These are phyloP conservation scores for Crucihimalaya himalaica DNA, from an alignment of 345 rosid species.

Conservation along the genomic window DNA sequence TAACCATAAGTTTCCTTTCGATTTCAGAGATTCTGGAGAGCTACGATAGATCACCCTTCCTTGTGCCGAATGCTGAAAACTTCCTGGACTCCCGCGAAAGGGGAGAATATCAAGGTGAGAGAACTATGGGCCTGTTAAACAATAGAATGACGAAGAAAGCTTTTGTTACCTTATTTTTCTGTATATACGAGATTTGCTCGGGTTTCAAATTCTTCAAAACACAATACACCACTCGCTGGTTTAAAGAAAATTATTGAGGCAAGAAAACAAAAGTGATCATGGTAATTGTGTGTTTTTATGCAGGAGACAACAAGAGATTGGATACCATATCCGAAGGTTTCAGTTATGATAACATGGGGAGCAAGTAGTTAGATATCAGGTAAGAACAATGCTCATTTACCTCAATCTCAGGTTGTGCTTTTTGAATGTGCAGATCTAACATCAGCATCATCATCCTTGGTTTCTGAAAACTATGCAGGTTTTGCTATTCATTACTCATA, in stretches of 20 bases:
- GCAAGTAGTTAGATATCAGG: constrained; percentile 50
- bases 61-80: constrained; percentile 51
- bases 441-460: constrained; percentile 9
- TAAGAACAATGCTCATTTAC: constrained; percentile 16
- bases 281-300: constrained; percentile 36
- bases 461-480: constrained; percentile 35
- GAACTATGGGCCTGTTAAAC: constrained; percentile 4
- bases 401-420: background rate
- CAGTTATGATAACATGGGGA: constrained; percentile 78
- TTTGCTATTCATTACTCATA: constrained; percentile 30
- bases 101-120: constrained; percentile 62
- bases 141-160: constrained; percentile 1
- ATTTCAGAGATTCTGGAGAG: constrained; percentile 79
- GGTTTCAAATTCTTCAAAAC: background rate
- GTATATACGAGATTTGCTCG: background rate
- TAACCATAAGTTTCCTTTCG: constrained; percentile 19
- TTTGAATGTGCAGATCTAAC: constrained; percentile 23
- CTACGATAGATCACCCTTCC: constrained; percentile 83
- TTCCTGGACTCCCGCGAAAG: constrained; percentile 65
- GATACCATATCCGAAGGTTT: constrained; percentile 89
- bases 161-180: background rate
- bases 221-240: background rate
- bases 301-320: constrained; percentile 76
- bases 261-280: constrained; percentile 24
- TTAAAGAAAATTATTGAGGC: background rate